Evolutionary conservation across 1,139 yeast genomes (phyloP), one percentile per base, ranked within the genome.

Genomic region (Suhomyces chickasaworum): DNA sequence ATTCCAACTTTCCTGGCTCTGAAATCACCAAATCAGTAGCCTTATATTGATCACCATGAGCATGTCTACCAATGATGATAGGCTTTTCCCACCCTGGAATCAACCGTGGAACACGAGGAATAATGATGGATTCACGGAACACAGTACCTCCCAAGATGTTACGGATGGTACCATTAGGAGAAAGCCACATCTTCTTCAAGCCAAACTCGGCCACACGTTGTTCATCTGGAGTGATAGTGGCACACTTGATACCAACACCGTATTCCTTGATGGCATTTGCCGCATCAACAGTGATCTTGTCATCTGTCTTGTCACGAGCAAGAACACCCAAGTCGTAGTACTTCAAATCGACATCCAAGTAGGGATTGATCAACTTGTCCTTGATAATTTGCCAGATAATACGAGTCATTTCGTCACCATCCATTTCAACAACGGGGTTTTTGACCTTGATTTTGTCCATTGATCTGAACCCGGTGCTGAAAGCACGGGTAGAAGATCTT

Each of bases 221-320:
- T 74, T 91, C 98, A 66, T 91, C 98, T 7, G 98, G 98, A n/a
- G 98, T 91, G 67, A 91, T 91, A 47, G 98, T 91, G 43, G 98
- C 98, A 74, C 98, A 91, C 75, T 91, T 91, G 61, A 91, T 86
- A 50, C 96, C 98, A 41, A 91, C 98, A 47, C 90, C 89, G 66
- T 89, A 85, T 71, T 90, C 78, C 66, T 83, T 77, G 60, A 89
- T 90, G 45, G 98, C 98, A 52, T 86, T 76, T 31, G 97, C 97
- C 7, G 97, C 89, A 54, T 91, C 97, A 43, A 78, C 66, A 23
- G 98, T 91, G 60, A 91, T 89, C 71, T 87, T 73, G 68, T 91
- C 98, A 59, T 89, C 78, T 39, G 98, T 91, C 56, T 81, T 68
- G 69, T 91, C 97, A 68, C 98, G 83, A 69, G 84, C 75, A 66